phyloP scores from a whole-genome alignment of 2,329 filamentous ascomycete species.

The Aurifilum marmelostoma region DNA sequence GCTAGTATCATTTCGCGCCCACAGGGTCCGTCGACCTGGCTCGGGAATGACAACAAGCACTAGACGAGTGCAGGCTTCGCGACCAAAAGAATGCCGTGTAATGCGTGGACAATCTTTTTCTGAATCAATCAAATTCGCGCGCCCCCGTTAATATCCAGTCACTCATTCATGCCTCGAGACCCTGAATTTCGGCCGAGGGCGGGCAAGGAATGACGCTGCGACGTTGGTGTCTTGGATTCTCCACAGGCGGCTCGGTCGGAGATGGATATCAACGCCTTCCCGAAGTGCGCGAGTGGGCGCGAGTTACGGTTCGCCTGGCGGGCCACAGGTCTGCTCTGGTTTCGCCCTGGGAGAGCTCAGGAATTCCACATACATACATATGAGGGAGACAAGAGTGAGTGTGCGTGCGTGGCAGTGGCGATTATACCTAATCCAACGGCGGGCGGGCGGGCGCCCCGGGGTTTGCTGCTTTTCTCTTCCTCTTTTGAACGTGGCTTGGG shows the following conservation, averaged over 20 bases:
- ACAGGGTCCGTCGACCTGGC: constrained; percentile 7
- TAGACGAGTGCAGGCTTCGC: neutral
- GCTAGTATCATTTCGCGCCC: constrained; percentile 4
- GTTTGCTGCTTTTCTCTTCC: neutral
- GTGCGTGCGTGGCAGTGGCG: neutral
- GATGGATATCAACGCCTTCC: neutral
- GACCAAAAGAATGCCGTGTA: neutral
- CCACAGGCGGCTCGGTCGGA: neutral
- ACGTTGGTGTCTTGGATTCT: constrained; percentile 11
- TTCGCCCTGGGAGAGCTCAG: neutral
- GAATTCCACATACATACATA: neutral
- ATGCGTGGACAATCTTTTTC: neutral
- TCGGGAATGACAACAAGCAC: neutral
- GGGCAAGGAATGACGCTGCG: constrained; percentile 11
- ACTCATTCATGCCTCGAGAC: neutral
- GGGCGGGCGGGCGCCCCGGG: neutral
- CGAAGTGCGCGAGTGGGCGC: neutral
- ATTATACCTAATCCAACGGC: neutral
- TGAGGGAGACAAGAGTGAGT: neutral
- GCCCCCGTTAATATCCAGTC: too few relatives aligned
- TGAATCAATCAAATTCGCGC: neutral
- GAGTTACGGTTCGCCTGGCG: neutral
- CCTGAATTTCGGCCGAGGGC: constrained; percentile 11
- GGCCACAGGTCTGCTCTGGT: neutral
- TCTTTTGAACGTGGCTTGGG: neutral